Percentiles rank a stretch among this genome's conserved stretches.
Conservation (phyloP, 805 yeast species). For the Lachancea thermotolerans region DNA sequence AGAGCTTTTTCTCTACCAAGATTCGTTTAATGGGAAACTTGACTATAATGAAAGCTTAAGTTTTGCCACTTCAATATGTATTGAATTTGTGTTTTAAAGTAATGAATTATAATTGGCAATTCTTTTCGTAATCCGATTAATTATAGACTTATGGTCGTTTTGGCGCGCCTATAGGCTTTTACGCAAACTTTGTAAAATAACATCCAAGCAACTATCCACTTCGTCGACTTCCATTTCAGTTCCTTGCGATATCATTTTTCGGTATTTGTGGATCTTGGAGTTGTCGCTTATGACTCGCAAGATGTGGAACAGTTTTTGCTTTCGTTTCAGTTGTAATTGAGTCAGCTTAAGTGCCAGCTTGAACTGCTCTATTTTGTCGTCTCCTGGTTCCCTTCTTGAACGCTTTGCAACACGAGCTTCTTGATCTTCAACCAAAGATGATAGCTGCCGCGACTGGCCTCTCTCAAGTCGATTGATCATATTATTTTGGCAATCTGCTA, state of each 20-base stretch:
- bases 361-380: conserved; percentile 17
- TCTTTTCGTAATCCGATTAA: background rate
- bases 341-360: conserved; percentile 31
- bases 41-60: background rate
- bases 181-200: conserved; percentile 36
- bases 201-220: conserved; percentile 61
- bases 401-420: conserved; percentile 4
- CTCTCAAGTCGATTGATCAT: conserved; percentile 25
- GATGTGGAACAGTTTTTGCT: conserved; percentile 32
- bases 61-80: background rate
- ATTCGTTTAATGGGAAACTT: background rate
- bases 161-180: background rate
- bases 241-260: conserved; percentile 60
- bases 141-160: too few species aligned
- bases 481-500: conserved; percentile 17
- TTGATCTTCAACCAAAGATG: conserved; percentile 6
- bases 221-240: conserved; percentile 62
- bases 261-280: conserved; percentile 55
- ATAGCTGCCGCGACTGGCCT: conserved; percentile 24
- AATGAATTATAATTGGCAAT: background rate
- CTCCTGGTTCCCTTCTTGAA: conserved; percentile 4
- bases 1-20: conserved; percentile 13
- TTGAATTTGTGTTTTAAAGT: conserved; percentile 3
- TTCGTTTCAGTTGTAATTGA: conserved; percentile 38
- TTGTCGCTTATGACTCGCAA: conserved; percentile 34